Conservation (phyloP, 768 basidiomycete genomes). For the Galerina marginata region DNA sequence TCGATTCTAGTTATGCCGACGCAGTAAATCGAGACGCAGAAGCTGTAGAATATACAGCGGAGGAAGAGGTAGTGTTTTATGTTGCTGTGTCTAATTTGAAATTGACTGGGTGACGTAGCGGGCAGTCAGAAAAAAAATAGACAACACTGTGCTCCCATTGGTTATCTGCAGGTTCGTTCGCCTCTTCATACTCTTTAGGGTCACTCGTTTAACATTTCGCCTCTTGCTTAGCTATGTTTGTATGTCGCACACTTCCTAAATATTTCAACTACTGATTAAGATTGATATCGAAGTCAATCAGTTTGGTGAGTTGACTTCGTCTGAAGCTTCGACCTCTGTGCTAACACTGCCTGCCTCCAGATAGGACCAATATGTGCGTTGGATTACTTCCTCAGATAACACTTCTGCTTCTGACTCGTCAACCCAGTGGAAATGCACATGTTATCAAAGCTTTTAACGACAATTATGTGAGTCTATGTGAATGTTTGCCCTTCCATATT, state of each 20-base stretch:
- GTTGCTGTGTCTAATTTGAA: neutral
- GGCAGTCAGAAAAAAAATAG: slow-evolving; percentile 54
- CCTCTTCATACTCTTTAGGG: neutral
- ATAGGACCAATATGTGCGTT: slow-evolving; percentile 61
- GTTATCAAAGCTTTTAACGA: slow-evolving; percentile 56
- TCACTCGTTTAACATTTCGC: neutral
- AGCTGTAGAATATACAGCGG: slow-evolving; percentile 50
- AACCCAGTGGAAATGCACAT: slow-evolving; percentile 58
- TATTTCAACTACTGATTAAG: slow-evolving; percentile 16
- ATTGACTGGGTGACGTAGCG: slow-evolving; percentile 31
- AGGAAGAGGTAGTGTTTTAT: slow-evolving; percentile 46
- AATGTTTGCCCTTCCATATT: neutral
- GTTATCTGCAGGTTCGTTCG: slow-evolving; percentile 52
- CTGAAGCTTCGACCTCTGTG: neutral
- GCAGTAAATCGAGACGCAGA: slow-evolving; percentile 58
- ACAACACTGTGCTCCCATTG: slow-evolving; percentile 53
- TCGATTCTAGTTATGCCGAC: slow-evolving; percentile 51
- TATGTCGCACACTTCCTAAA: slow-evolving; percentile 31
- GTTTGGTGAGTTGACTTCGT: slow-evolving; percentile 39
- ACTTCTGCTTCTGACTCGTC: neutral
- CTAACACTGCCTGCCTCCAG: slow-evolving; percentile 29
- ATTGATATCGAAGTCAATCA: slow-evolving; percentile 41
- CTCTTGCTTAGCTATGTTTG: slow-evolving; percentile 48
- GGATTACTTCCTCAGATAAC: neutral
- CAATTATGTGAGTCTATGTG: slow-evolving; percentile 46